phyloP scores from a whole-genome alignment of 2,329 filamentous ascomycete genomes.

The Penicillium griseofulvum region DNA sequence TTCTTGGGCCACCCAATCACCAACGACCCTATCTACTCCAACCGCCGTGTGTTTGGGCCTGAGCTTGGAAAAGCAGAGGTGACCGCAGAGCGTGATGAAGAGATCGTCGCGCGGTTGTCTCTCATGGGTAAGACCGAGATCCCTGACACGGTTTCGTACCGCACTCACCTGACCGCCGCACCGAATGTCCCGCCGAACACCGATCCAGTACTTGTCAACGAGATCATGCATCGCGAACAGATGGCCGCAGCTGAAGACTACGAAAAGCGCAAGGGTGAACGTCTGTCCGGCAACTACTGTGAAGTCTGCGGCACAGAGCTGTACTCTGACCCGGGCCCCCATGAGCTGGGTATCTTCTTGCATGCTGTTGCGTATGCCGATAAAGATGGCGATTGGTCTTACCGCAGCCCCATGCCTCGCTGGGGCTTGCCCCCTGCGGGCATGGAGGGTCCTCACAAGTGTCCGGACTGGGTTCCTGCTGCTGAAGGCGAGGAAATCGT shows the following conservation, averaged over 20 bases:
- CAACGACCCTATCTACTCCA: conserved; percentile 97
- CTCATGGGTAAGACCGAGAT: conserved; percentile 94
- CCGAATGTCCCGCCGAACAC: conserved; percentile 38
- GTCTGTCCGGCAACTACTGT: conserved; percentile 83
- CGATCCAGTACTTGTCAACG: conserved; percentile 37
- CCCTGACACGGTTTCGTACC: conserved; percentile 85
- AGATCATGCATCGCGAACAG: conserved; percentile 45
- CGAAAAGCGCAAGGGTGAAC: conserved; percentile 86
- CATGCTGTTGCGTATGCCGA: conserved; percentile 91
- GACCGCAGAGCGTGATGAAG: conserved; percentile 73
- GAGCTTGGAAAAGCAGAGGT: conserved; percentile 70
- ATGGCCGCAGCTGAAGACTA: conserved; percentile 91
- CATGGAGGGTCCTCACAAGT: conserved; percentile 66
- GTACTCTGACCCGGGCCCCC: conserved; percentile 85
- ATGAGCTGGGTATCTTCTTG: conserved; percentile 90
- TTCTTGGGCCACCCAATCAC: conserved; percentile 92
- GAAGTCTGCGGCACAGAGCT: conserved; percentile 79
- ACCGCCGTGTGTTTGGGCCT: conserved; percentile 84
- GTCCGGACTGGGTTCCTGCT: conserved; percentile 49
- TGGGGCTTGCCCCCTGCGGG: conserved; percentile 84
- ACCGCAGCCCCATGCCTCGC: conserved; percentile 75
- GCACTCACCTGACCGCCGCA: conserved; percentile 49
- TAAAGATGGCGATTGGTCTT: conserved; percentile 77
- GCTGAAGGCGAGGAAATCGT: conserved; percentile 40
- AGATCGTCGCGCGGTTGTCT: conserved; percentile 79